Evolutionary conservation across 164 flowering plant species (phyloP), one percentile per base, ranked within the genome.

Genomic region (Chimonanthus praecox): DNA sequence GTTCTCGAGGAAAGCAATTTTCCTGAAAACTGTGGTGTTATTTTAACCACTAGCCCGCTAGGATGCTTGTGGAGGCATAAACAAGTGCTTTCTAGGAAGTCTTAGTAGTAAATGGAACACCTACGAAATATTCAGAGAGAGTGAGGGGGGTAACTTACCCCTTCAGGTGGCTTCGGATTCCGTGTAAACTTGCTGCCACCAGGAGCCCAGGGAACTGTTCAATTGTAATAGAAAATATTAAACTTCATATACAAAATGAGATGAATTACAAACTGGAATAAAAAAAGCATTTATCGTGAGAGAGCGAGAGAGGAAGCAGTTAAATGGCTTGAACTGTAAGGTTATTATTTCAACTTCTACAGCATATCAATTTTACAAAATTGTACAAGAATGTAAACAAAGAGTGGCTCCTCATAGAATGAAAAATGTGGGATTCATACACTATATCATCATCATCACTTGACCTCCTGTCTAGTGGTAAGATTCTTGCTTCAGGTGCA

Each of bases 161-260:
- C 96, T 65, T 86, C 7, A 69, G 97, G 97, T 51, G 98, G 98
- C 67, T 82, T 47, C 67, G 98, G 97, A 75, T 94, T 94, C 75
- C 98, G 81, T 51, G 85, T 80, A 74, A 92, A 94, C 84, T 92
- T 94, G 80, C 85, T 71, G 77, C 98, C 99, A 73, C 99, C 98
- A 80, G 97, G 99, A 82, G 98, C 97, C 99, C 99, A 94, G 21
- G 99, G 97, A 90, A 94, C 99, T 94, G 90, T 69, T 65, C 76
- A 54, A 21, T 64, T 13, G 49, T 8, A 64, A 50, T 33, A 60
- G 47, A 21, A 72, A 77, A 58, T 45, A 62, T 33, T 13, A 54
- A 67, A 61, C 18, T 58, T 45, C 67, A 61, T 4, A 47, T 33
- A 68, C 21, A 11, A 18, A 58, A 44, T 51, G 9, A 54, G 46